These are phyloP conservation scores for Ophiognomonia clavigignenti-juglandacearum DNA, from an alignment of 2,329 filamentous ascomycete genomes.

Conservation along the genomic window DNA sequence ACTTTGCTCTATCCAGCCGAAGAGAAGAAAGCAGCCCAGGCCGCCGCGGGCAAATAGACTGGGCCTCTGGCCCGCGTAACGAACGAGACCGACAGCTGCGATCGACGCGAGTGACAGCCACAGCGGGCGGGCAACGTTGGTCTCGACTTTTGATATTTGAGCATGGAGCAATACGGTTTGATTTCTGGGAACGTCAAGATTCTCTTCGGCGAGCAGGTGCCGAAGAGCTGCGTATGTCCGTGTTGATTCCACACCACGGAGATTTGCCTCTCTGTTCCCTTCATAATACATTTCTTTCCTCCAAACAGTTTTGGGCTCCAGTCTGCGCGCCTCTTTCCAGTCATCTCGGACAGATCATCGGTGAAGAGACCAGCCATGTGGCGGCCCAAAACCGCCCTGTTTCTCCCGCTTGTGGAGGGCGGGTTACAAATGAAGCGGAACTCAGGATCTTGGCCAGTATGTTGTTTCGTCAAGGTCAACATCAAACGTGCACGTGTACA, in stretches of 20 bases:
- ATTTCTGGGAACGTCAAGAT: neutral
- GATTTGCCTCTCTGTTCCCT: too few species aligned
- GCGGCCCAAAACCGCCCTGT: too few species aligned
- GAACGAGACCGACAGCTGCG: neutral
- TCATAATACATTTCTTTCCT: conserved; percentile 12
- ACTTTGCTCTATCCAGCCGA: conserved; percentile 36
- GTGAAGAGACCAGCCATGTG: neutral
- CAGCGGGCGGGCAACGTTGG: neutral
- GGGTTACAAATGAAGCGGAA: too few species aligned
- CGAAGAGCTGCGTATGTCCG: too few species aligned
- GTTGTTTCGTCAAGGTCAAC: too few species aligned
- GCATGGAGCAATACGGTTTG: conserved; percentile 11
- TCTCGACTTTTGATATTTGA: conserved; percentile 3
- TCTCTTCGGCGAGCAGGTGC: too few species aligned
- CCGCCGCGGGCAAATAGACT: conserved; percentile 23
- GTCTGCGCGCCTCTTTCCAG: too few species aligned
- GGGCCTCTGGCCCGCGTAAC: neutral
- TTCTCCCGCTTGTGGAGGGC: too few species aligned
- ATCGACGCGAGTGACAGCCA: neutral
- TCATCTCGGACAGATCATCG: neutral
- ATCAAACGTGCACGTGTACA: too few species aligned
- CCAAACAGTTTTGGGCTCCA: neutral
- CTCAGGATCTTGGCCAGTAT: too few species aligned
- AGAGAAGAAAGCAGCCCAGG: conserved; percentile 39
- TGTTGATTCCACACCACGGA: too few species aligned